Evolutionary conservation across 352 stramenopile genomes (phyloP).

Genomic region (Phytophthora pluvialis): DNA sequence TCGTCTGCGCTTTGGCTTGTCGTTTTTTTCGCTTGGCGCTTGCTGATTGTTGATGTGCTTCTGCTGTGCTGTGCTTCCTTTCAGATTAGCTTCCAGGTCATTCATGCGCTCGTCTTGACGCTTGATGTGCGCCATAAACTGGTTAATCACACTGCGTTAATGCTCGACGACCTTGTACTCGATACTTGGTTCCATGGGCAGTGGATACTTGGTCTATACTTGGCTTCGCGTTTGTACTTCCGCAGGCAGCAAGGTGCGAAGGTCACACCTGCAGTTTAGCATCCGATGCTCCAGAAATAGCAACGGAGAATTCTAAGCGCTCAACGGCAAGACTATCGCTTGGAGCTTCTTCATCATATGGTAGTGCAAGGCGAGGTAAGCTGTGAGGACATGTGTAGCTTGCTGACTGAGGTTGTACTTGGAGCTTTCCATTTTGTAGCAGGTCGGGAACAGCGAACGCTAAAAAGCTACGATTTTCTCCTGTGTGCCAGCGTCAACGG

Average conservation of each 20-base stretch:
- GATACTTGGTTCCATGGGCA: too few species aligned
- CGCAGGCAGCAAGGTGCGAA: not conserved
- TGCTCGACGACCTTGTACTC: constrained; percentile 4
- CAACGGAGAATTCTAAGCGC: not conserved
- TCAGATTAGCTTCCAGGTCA: constrained; percentile 5
- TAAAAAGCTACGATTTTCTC: not conserved
- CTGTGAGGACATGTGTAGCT: not conserved
- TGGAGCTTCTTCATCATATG: not conserved
- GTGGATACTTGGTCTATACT: too few species aligned
- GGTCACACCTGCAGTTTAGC: constrained; percentile 14
- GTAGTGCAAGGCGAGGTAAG: constrained; percentile 2
- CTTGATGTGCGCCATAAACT: constrained; percentile 17
- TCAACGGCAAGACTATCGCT: not conserved
- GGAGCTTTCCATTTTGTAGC: constrained; percentile 4
- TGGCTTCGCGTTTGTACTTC: too few species aligned
- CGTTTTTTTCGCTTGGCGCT: constrained; percentile 9
- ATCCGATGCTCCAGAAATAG: not conserved
- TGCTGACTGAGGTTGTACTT: not conserved
- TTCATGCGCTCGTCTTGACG: constrained; percentile 13
- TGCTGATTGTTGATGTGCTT: not conserved
- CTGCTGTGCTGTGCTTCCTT: not conserved
- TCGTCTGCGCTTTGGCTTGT: constrained; percentile 10
- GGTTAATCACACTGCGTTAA: constrained; percentile 21
- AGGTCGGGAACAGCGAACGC: constrained; percentile 13
- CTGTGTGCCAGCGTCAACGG: constrained; percentile 12